Conservation (phyloP, 169 alveolate species). For the Plasmodium coatneyi region DNA sequence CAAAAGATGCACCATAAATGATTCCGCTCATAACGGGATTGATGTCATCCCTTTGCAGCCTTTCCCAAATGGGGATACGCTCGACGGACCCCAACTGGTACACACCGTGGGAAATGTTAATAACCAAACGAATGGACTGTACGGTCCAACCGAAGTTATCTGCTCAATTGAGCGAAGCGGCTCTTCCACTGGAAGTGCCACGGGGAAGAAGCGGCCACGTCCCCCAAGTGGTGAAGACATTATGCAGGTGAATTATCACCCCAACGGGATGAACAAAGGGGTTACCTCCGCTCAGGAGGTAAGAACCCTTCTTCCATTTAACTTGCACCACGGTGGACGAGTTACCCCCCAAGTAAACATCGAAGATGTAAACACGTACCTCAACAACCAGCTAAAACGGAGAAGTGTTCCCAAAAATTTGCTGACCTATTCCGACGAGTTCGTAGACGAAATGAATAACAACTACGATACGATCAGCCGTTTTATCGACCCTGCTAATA, state of each 20-base stretch:
- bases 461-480: slow-evolving; percentile 29
- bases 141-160: background rate
- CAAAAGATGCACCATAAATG: background rate
- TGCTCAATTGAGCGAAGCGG: background rate
- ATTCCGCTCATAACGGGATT: background rate
- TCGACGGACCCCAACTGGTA: background rate
- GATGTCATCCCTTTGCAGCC: background rate
- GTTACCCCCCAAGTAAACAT: background rate
- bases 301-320: background rate
- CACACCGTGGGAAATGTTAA: background rate
- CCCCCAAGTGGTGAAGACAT: background rate
- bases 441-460: slow-evolving; percentile 22
- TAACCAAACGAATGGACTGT: background rate
- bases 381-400: background rate
- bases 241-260: background rate
- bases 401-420: background rate
- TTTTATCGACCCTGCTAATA: slow-evolving; percentile 21
- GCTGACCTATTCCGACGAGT: slow-evolving; percentile 33
- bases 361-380: slow-evolving; percentile 22
- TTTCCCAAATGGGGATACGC: background rate
- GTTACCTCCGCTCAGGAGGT: background rate
- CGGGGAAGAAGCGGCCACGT: background rate
- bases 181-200: background rate
- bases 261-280: background rate
- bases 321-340: background rate